phyloP scores from a whole-genome alignment of 1,139 yeast species.

The Taphrina flavorubra region DNA sequence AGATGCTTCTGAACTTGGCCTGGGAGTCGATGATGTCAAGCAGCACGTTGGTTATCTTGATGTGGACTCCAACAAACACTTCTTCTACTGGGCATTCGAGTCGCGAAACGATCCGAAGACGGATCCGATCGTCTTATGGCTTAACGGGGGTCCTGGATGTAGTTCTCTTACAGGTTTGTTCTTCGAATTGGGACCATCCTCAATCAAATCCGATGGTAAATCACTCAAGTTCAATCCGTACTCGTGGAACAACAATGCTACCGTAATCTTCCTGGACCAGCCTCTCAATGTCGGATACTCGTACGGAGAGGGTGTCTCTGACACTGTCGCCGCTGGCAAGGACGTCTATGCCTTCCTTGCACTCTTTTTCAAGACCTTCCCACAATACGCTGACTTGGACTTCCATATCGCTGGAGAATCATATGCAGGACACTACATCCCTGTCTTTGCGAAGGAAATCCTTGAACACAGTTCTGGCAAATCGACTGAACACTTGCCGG shows the following conservation, averaged over 20 bases:
- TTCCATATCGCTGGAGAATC: constrained; percentile 99
- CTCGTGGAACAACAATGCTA: constrained; percentile 89
- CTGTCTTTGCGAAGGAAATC: constrained; percentile 88
- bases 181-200: constrained; percentile 87
- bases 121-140: constrained; percentile 86
- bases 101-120: constrained; percentile 85
- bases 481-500: constrained; percentile 31
- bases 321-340: constrained; percentile 86
- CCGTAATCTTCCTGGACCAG: constrained; percentile 90
- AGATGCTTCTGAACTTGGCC: constrained; percentile 59
- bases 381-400: constrained; percentile 70
- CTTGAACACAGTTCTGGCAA: constrained; percentile 60
- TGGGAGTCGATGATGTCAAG: constrained; percentile 70
- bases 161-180: constrained; percentile 88
- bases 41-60: constrained; percentile 83
- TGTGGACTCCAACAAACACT: constrained; percentile 79
- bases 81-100: constrained; percentile 85
- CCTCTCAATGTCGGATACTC: constrained; percentile 95
- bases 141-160: constrained; percentile 85
- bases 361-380: constrained; percentile 88
- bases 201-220: constrained; percentile 67
- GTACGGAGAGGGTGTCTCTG: constrained; percentile 67
- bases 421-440: constrained; percentile 98
- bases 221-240: constrained; percentile 72
- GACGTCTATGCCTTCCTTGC: constrained; percentile 92